Conservation (phyloP, 306 rosid species). For the Sechiopsis laciniata region DNA sequence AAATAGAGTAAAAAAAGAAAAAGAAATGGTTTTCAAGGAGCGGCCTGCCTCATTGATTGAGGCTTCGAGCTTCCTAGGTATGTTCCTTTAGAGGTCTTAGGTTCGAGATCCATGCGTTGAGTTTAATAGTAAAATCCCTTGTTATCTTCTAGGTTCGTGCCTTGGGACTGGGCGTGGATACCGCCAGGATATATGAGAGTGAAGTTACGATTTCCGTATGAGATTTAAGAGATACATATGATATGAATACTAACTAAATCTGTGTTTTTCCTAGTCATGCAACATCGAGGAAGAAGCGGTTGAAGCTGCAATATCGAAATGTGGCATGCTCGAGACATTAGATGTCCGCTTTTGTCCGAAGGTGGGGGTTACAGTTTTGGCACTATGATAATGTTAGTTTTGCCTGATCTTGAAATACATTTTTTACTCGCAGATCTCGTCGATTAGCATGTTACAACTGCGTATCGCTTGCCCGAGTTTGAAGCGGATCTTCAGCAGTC, state of each 20-base stretch:
- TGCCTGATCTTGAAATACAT: neutral
- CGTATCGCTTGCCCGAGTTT: conserved; percentile 68
- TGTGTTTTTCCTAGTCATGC: conserved; percentile 54
- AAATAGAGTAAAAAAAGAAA: no score
- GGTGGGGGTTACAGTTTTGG: conserved; percentile 34
- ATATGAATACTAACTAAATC: neutral
- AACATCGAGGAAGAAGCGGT: conserved; percentile 72
- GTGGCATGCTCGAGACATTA: conserved; percentile 90
- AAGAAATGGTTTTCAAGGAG: no score
- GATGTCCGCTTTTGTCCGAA: conserved; percentile 94
- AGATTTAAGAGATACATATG: no score
- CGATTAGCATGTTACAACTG: conserved; percentile 63
- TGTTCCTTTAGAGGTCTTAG: no score
- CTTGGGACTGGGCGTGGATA: no score
- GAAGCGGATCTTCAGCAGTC: conserved; percentile 96
- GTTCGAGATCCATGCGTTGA: no score
- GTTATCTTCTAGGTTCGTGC: no score
- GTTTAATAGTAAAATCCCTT: no score
- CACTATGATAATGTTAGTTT: neutral
- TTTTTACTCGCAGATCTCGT: conserved; percentile 39
- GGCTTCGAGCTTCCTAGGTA: no score
- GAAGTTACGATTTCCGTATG: no score
- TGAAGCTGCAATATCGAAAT: conserved; percentile 76
- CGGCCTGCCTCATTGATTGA: no score
- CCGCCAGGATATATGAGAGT: no score